Conservation (phyloP, 2,329 filamentous ascomycete genomes). For the Colletotrichum lini region DNA sequence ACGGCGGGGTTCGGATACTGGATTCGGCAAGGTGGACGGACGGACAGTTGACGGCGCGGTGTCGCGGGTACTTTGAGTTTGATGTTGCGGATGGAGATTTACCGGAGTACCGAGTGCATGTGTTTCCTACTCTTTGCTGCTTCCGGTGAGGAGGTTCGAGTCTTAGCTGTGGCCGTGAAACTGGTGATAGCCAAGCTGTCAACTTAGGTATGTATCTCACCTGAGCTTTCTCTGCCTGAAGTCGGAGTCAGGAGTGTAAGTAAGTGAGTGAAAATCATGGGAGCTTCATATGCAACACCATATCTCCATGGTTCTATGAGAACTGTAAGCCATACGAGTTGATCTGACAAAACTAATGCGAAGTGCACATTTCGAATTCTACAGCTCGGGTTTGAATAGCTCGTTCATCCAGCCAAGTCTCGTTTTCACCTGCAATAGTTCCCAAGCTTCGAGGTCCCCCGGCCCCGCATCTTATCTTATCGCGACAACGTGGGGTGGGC, state of each 20-base stretch:
- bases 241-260: neutral
- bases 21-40: too few relatives aligned
- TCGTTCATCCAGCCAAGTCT: neutral
- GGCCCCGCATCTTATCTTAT: slow-evolving; percentile 42
- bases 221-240: neutral
- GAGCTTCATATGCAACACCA: neutral
- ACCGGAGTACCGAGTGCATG: neutral
- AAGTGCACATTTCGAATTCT: neutral
- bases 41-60: neutral
- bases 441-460: slow-evolving; percentile 1
- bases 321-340: neutral
- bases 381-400: neutral
- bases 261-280: neutral
- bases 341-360: neutral
- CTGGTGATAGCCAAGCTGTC: neutral
- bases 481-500: slow-evolving; percentile 16
- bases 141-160: neutral
- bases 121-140: too few relatives aligned
- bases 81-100: neutral
- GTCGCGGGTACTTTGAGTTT: too few relatives aligned
- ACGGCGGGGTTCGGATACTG: neutral
- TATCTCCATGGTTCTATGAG: accelerated
- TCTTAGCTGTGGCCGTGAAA: neutral
- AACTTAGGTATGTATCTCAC: neutral
- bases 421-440: neutral